A percentile compares a stretch with the other conserved stretches of the same genome.
These are phyloP conservation scores for Crucihimalaya himalaica DNA, from an alignment of 345 rosid species.

Conservation along the genomic window DNA sequence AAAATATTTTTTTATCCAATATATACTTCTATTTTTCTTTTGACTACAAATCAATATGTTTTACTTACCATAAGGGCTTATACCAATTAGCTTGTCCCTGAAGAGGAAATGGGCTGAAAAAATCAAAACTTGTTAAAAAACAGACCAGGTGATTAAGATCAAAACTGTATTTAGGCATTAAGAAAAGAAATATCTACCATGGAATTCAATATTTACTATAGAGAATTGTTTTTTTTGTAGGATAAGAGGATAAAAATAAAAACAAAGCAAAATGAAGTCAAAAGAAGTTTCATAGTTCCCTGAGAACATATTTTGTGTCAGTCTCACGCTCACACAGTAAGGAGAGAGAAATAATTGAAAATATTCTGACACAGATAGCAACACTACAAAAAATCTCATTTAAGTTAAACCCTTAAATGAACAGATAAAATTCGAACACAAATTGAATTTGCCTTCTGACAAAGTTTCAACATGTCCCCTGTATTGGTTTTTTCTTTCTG, in stretches of 20 bases:
- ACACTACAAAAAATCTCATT: background rate
- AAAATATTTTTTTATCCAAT: background rate
- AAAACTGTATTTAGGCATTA: background rate
- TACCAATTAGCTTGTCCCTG: no score
- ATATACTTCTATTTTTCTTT: background rate
- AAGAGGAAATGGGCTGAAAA: no score
- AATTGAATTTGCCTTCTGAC: background rate
- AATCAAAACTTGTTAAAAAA: background rate
- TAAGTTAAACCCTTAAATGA: background rate
- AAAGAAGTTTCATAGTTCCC: slow-evolving; percentile 15
- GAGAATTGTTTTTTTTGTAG: background rate
- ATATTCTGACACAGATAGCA: background rate
- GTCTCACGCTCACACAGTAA: slow-evolving; percentile 21
- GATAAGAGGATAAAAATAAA: background rate
- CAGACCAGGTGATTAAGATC: no score
- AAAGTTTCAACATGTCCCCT: background rate
- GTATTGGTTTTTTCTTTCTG: background rate
- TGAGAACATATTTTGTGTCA: slow-evolving; percentile 11
- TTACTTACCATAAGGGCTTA: background rate
- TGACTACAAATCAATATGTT: background rate
- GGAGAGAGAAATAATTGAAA: background rate
- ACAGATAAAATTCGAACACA: background rate
- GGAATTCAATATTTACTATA: background rate
- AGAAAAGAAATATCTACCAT: background rate
- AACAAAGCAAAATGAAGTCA: background rate